Percentiles rank a stretch among this genome's conserved stretches.
These are phyloP conservation scores for Tolypocladium tropicale DNA, from an alignment of 2,329 filamentous ascomycete genomes.

Conservation along the genomic window DNA sequence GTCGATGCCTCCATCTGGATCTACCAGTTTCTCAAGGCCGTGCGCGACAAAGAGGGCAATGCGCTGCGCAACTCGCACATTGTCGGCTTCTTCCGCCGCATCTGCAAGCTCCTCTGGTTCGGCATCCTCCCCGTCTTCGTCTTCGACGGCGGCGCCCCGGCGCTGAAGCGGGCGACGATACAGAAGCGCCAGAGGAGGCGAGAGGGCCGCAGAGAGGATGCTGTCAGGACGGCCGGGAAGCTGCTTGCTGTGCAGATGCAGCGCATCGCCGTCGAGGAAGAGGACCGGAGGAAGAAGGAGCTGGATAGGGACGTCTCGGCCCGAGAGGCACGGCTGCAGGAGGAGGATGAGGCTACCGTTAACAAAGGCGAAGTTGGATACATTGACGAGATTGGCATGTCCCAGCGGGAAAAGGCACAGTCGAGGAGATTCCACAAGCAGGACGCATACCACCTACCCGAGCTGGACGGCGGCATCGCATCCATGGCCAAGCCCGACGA, in stretches of 20 bases:
- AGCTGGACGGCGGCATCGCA: conserved; percentile 67
- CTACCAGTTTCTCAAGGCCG: conserved; percentile 97
- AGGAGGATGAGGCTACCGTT: conserved; percentile 56
- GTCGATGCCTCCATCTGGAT: conserved; percentile 99
- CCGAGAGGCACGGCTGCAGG: conserved; percentile 32
- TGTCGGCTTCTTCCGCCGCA: conserved; percentile 94
- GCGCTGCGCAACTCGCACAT: conserved; percentile 92
- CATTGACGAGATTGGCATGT: conserved; percentile 81
- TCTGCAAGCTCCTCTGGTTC: conserved; percentile 95
- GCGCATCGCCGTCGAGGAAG: conserved; percentile 76
- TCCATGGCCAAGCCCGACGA: conserved; percentile 87
- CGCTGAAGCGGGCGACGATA: conserved; percentile 86
- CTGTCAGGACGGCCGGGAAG: conserved; percentile 80
- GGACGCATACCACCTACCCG: conserved; percentile 91
- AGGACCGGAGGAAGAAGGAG: conserved; percentile 46
- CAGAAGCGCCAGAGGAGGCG: conserved; percentile 65
- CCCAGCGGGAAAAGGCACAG: conserved; percentile 60
- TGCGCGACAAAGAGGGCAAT: conserved; percentile 96
- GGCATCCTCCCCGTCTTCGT: conserved; percentile 96
- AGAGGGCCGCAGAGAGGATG: conserved; percentile 89
- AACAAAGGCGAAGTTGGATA: conserved; percentile 67
- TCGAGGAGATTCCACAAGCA: conserved; percentile 78
- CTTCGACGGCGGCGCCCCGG: conserved; percentile 90
- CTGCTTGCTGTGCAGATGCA: conserved; percentile 92
- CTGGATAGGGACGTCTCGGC: conserved; percentile 32